phyloP scores from a whole-genome alignment of 2,329 filamentous ascomycete species.

The Cladophialophora bantiana region DNA sequence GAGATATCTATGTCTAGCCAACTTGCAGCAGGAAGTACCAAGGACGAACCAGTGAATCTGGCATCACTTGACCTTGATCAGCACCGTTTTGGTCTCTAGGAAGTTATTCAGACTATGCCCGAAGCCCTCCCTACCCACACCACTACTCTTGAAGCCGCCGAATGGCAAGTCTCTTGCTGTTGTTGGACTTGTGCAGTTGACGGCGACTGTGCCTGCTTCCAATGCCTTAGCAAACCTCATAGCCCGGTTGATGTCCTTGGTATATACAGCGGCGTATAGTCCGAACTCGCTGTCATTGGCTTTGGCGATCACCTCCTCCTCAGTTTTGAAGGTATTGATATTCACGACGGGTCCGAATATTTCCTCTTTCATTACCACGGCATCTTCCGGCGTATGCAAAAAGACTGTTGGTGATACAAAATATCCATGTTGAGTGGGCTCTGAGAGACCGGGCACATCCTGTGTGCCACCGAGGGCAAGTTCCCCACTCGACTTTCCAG shows the following conservation, averaged over 20 bases:
- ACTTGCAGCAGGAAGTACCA: neutral
- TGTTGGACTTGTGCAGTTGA: constrained; percentile 50
- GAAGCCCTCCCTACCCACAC: constrained; percentile 78
- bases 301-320: constrained; percentile 49
- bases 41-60: neutral
- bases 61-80: constrained; percentile 48
- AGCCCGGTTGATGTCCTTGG: constrained; percentile 38
- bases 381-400: constrained; percentile 44
- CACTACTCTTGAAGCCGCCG: constrained; percentile 78
- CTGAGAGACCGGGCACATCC: constrained; percentile 36
- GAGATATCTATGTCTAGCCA: constrained; percentile 4
- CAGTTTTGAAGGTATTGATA: constrained; percentile 60
- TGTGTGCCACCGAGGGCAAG: constrained; percentile 49
- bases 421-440: constrained; percentile 45
- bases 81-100: constrained; percentile 63
- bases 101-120: constrained; percentile 69
- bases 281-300: constrained; percentile 53
- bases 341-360: constrained; percentile 59
- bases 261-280: constrained; percentile 61
- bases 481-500: constrained; percentile 50
- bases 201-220: constrained; percentile 50
- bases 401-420: constrained; percentile 51
- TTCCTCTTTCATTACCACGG: constrained; percentile 50
- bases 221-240: constrained; percentile 37
- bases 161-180: constrained; percentile 58